A percentile compares a stretch with the other conserved stretches of the same genome.
phyloP scores from a whole-genome alignment of 257 asterid species.

The Nicotiana undulata region DNA sequence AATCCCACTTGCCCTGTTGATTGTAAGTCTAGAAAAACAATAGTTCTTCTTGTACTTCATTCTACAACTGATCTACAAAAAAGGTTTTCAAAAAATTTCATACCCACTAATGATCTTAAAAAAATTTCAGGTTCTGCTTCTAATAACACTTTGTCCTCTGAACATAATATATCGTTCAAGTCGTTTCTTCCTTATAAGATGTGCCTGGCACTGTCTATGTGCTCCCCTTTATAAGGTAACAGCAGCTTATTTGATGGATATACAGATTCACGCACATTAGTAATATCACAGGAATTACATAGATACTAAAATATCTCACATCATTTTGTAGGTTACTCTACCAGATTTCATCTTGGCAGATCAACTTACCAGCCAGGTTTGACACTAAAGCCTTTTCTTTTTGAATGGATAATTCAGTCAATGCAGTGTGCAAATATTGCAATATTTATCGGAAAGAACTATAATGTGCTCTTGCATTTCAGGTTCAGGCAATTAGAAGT shows the following conservation, averaged over 20 bases:
- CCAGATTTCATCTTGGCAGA: conserved; percentile 89
- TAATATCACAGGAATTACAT: neutral
- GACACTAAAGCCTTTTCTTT: neutral
- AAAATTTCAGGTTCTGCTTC: conserved; percentile 37
- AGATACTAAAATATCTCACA: neutral
- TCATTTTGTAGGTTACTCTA: conserved; percentile 46
- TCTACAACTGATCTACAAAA: neutral
- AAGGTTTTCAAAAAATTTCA: neutral
- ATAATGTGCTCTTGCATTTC: conserved; percentile 14
- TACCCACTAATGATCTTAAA: neutral
- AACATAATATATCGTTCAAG: conserved; percentile 68
- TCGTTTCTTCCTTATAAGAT: conserved; percentile 51
- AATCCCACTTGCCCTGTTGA: conserved; percentile 54
- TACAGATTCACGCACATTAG: neutral
- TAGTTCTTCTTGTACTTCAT: neutral
- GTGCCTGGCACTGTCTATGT: conserved; percentile 62
- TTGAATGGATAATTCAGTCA: neutral
- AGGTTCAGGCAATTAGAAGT: conserved; percentile 75
- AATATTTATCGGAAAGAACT: neutral
- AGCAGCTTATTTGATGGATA: neutral
- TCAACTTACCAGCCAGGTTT: conserved; percentile 93
- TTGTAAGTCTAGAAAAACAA: conserved; percentile 31
- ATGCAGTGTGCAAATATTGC: neutral
- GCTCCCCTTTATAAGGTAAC: conserved; percentile 91
- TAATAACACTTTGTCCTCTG: conserved; percentile 60